A percentile compares a stretch with the other conserved stretches of the same genome.
phyloP scores from a whole-genome alignment of 768 basidiomycete species.

The Rubroboletus satanas region DNA sequence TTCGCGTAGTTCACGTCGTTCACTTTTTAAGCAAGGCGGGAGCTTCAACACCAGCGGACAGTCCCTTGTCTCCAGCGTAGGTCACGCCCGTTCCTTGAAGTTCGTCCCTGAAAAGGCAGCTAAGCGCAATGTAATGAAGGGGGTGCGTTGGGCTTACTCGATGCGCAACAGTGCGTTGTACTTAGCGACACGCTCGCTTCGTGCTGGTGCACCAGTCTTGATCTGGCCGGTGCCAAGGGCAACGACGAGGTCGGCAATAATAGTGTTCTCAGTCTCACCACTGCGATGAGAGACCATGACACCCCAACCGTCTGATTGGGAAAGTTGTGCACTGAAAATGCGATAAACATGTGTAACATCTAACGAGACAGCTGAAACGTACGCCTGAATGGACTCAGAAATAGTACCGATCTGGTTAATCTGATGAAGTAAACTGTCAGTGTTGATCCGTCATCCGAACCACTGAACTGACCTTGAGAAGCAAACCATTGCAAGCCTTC shows the following conservation, averaged over 20 bases:
- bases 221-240: slow-evolving; percentile 92
- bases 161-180: slow-evolving; percentile 90
- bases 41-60: slow-evolving; percentile 70
- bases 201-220: slow-evolving; percentile 97
- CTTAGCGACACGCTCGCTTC: slow-evolving; percentile 95
- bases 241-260: slow-evolving; percentile 94
- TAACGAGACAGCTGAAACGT: slow-evolving; percentile 33
- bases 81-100: slow-evolving; percentile 56
- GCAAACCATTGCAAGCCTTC: slow-evolving; percentile 98
- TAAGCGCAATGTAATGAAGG: neutral
- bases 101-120: slow-evolving; percentile 57
- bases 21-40: slow-evolving; percentile 74
- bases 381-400: slow-evolving; percentile 99
- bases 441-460: neutral
- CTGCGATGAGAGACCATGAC: slow-evolving; percentile 99
- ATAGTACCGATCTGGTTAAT: slow-evolving; percentile 99
- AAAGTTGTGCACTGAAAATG: slow-evolving; percentile 75
- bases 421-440: slow-evolving; percentile 28
- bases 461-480: slow-evolving; percentile 66
- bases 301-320: slow-evolving; percentile 96
- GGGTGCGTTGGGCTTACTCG: slow-evolving; percentile 51
- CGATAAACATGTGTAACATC: neutral
- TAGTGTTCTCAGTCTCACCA: slow-evolving; percentile 96
- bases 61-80: slow-evolving; percentile 75
- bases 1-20: slow-evolving; percentile 5